These are phyloP conservation scores for Clarkia xantiana DNA, from an alignment of 345 rosid genomes.

Conservation along the genomic window DNA sequence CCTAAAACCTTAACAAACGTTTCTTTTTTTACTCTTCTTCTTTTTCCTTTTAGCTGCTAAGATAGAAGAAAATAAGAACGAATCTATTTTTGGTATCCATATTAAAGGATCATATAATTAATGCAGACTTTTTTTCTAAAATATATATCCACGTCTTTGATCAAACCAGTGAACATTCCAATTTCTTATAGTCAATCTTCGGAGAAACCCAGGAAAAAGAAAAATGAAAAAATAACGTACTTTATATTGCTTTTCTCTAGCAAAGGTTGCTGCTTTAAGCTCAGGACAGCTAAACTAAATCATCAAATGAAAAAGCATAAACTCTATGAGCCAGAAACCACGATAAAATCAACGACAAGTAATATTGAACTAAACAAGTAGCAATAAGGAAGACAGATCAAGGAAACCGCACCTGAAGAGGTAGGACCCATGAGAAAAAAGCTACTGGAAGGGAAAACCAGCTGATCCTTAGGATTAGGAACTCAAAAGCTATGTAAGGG, in stretches of 20 bases:
- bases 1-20: too few relatives aligned
- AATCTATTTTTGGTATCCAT: too few relatives aligned
- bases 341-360: not conserved
- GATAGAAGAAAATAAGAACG: too few relatives aligned
- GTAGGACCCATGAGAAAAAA: conserved; percentile 22
- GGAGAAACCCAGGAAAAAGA: too few relatives aligned
- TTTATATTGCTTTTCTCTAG: not conserved
- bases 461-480: not conserved
- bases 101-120: too few relatives aligned
- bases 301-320: not conserved
- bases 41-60: too few relatives aligned
- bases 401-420: conserved; percentile 32
- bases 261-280: not conserved
- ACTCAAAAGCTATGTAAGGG: conserved; percentile 1
- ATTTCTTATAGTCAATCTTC: too few relatives aligned
- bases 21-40: too few relatives aligned
- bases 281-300: not conserved
- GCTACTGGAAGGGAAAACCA: not conserved
- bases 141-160: too few relatives aligned
- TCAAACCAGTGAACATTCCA: too few relatives aligned
- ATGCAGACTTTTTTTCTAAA: too few relatives aligned
- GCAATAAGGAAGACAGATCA: not conserved
- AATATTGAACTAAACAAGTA: not conserved
- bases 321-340: not conserved
- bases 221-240: not conserved